Evolutionary conservation across 805 yeast species (phyloP).

Genomic region (Wickerhamomyces canadensis): DNA sequence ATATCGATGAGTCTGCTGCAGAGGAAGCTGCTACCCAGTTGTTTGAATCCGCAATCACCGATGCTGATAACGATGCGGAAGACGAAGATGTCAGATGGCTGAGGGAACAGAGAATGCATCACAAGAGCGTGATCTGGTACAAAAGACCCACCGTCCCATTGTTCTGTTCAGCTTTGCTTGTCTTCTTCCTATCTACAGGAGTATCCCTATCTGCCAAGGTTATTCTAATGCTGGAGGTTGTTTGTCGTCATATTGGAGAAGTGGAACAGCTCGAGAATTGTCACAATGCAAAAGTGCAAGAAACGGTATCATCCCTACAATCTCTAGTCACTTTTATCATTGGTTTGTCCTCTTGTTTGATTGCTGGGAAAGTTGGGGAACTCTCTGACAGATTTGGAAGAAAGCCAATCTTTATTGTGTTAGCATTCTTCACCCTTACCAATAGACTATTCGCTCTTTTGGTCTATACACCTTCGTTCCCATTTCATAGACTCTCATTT

Average conservation of each 20-base stretch:
- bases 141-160: conserved; percentile 51
- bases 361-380: conserved; percentile 60
- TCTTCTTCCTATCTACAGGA: conserved; percentile 37
- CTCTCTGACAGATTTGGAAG: conserved; percentile 64
- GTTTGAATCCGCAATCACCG: conserved; percentile 36
- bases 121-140: conserved; percentile 44
- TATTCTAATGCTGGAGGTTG: conserved; percentile 25
- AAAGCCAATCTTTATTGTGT: conserved; percentile 38
- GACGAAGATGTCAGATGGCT: conserved; percentile 44
- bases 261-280: conserved; percentile 26
- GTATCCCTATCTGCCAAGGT: conserved; percentile 34
- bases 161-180: conserved; percentile 37
- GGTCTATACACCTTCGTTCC: conserved; percentile 29
- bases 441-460: conserved; percentile 17
- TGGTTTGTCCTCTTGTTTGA: conserved; percentile 42
- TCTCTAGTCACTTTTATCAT: conserved; percentile 35
- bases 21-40: conserved; percentile 20
- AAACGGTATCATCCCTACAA: conserved; percentile 41
- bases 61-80: conserved; percentile 27
- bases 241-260: conserved; percentile 28
- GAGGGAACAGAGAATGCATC: conserved; percentile 41
- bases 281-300: conserved; percentile 36
- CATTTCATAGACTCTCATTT: conserved; percentile 33
- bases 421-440: conserved; percentile 22
- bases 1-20: neutral